Evolutionary conservation across 345 rosid species (phyloP), one percentile per base, ranked within the genome.

Genomic region (Moricandia arvensis): DNA sequence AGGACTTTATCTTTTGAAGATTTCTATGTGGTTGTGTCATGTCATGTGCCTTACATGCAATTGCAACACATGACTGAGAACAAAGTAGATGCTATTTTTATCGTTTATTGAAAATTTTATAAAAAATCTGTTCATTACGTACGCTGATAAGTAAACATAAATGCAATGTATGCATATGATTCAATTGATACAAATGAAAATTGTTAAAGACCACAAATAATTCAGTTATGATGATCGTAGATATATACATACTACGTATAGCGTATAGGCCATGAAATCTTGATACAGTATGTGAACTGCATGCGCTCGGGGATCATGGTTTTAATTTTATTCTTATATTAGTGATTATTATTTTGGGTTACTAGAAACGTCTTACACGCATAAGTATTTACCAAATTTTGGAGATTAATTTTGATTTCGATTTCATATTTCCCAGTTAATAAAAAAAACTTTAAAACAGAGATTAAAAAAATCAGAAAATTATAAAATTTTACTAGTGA

Each of bases 11-110:
- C 71, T 73, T 79, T 68, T 55, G 62, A 68, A 63, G 27, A 68
- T 63, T 15, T 68, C 47, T 34, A 73, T 68, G 70, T 79, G 70
- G 65, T 58, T 62, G 33, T 63, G 77, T 78, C 66, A 79, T 63
- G 77, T 78, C 66, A 79, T 38, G 78, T 79, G 74, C 70, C 77
- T 61, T 67, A 15, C 78, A 78, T 72, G 77, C 68, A 59, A 65
- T 6, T 59, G 3, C 68, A 57, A 37, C 69, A 49, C 12, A 55
- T 55, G 60, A 24, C 60, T 24, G 58, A 53, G 69, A 43, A 66
- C 59, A 66, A 18, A 29, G 18, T 41, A 12, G 26, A 13, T 41
- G 18, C 55, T 8, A 12, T 7, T 53, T 51, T 51, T 26, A 55
- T 15, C 29, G 26, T 8, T n/a, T 21, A 34, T 16, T 68, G 30